A percentile compares a stretch with the other conserved stretches of the same genome.
These are phyloP conservation scores for Colletotrichum zoysiae DNA, from an alignment of 2,329 filamentous ascomycete genomes.

Conservation along the genomic window DNA sequence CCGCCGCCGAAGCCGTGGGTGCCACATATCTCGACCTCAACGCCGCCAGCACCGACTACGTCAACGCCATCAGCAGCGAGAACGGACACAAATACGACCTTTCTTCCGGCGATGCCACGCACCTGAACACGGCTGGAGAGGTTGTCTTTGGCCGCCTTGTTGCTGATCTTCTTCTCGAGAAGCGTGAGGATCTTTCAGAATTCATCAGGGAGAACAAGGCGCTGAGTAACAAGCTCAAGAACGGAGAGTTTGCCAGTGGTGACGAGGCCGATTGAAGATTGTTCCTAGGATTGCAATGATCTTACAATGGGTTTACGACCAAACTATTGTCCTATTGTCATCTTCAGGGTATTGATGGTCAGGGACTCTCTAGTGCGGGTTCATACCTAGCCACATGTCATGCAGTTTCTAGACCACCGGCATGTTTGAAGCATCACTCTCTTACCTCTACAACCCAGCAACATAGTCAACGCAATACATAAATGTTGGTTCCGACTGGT, in stretches of 20 bases:
- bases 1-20: slow-evolving; percentile 57
- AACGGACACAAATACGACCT: slow-evolving; percentile 62
- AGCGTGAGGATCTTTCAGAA: slow-evolving; percentile 42
- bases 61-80: slow-evolving; percentile 63
- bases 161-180: slow-evolving; percentile 60
- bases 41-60: slow-evolving; percentile 61
- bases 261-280: slow-evolving; percentile 32
- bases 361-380: not conserved
- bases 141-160: slow-evolving; percentile 70
- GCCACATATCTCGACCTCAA: slow-evolving; percentile 64
- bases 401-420: not conserved
- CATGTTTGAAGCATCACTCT: no score
- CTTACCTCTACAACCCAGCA: no score
- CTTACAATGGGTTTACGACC: not conserved
- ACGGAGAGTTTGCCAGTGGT: slow-evolving; percentile 48
- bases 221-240: slow-evolving; percentile 51
- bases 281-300: no score
- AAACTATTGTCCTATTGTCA: not conserved
- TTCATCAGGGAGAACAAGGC: slow-evolving; percentile 49
- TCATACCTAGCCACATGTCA: not conserved
- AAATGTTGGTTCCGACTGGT: not conserved
- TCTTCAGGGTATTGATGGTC: not conserved
- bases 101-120: slow-evolving; percentile 62
- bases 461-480: not conserved
- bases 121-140: slow-evolving; percentile 66